Conservation (phyloP, 306 rosid genomes). For the Pterocarpus santalinus region DNA sequence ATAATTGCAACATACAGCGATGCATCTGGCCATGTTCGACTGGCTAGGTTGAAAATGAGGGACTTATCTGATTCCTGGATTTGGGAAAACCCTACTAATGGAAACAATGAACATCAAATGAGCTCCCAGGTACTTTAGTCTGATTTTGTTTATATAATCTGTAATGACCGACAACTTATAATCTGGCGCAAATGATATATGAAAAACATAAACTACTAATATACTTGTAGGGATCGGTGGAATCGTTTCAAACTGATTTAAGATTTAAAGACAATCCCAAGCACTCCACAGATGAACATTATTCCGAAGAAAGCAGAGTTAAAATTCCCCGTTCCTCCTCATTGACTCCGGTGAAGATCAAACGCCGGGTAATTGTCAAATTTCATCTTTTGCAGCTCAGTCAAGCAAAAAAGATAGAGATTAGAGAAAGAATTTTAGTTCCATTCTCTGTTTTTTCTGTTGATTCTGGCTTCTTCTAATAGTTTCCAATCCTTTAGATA, state of each 20-base stretch:
- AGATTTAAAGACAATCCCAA: slow-evolving; percentile 54
- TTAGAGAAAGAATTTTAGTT: slow-evolving; percentile 24
- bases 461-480: slow-evolving; percentile 41
- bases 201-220: background rate
- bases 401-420: slow-evolving; percentile 35
- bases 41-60: slow-evolving; percentile 79
- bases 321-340: slow-evolving; percentile 51
- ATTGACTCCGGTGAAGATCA: slow-evolving; percentile 86
- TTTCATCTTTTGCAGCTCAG: slow-evolving; percentile 31
- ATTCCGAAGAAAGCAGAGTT: slow-evolving; percentile 61
- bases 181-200: background rate
- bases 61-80: slow-evolving; percentile 92
- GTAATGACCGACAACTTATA: background rate
- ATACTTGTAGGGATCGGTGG: slow-evolving; percentile 50
- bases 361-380: slow-evolving; percentile 73
- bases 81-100: slow-evolving; percentile 77
- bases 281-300: slow-evolving; percentile 54
- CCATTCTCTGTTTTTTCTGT: slow-evolving; percentile 20
- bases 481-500: slow-evolving; percentile 58
- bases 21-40: slow-evolving; percentile 70
- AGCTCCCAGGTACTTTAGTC: slow-evolving; percentile 65
- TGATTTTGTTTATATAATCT: slow-evolving; percentile 22
- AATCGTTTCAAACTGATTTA: slow-evolving; percentile 54
- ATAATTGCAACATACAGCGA: slow-evolving; percentile 84
- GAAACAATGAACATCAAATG: slow-evolving; percentile 57